A percentile compares a stretch with the other conserved stretches of the same genome.
Evolutionary conservation across 225 moss, liverwort and hornwort genomes (phyloP).

Genomic region (Bryum argenteum): DNA sequence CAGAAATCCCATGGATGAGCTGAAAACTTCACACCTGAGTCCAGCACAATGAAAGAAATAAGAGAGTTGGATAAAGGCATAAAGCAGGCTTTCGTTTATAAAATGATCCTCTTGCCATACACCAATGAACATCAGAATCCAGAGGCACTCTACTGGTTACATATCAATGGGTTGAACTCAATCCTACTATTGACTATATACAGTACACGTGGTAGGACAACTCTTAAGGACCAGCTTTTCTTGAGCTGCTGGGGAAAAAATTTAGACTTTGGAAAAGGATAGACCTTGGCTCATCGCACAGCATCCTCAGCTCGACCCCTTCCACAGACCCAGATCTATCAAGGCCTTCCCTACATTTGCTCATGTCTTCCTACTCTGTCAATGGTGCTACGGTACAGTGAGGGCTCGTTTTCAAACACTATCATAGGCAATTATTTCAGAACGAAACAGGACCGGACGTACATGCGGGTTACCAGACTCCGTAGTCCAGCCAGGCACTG

Average conservation of each 20-base stretch:
- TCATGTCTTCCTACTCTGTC: slow-evolving; percentile 32
- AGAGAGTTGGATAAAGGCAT: background rate
- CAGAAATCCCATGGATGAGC: too few species aligned
- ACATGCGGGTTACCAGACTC: slow-evolving; percentile 38
- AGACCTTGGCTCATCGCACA: slow-evolving; percentile 31
- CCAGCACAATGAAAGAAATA: too few species aligned
- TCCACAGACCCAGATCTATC: slow-evolving; percentile 28
- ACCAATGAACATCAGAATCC: slow-evolving; percentile 39
- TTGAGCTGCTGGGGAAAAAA: slow-evolving; percentile 38
- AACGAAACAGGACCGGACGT: slow-evolving; percentile 11
- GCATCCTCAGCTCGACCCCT: slow-evolving; percentile 33
- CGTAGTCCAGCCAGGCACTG: slow-evolving; percentile 26
- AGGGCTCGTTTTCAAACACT: slow-evolving; percentile 23
- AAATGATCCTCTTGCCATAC: slow-evolving; percentile 51
- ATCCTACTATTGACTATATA: slow-evolving; percentile 49
- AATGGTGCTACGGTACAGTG: slow-evolving; percentile 34
- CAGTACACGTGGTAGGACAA: slow-evolving; percentile 40
- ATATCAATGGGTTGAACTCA: slow-evolving; percentile 51
- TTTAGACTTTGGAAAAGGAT: slow-evolving; percentile 24
- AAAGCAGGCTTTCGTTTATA: slow-evolving; percentile 43
- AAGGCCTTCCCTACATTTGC: slow-evolving; percentile 33
- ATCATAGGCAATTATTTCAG: slow-evolving; percentile 37
- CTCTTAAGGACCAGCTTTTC: slow-evolving; percentile 26
- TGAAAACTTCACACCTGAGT: too few species aligned
- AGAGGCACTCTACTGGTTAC: slow-evolving; percentile 37